Evolutionary conservation across 2,329 filamentous ascomycete species (phyloP).

Genomic region (Botrytis medusae): DNA sequence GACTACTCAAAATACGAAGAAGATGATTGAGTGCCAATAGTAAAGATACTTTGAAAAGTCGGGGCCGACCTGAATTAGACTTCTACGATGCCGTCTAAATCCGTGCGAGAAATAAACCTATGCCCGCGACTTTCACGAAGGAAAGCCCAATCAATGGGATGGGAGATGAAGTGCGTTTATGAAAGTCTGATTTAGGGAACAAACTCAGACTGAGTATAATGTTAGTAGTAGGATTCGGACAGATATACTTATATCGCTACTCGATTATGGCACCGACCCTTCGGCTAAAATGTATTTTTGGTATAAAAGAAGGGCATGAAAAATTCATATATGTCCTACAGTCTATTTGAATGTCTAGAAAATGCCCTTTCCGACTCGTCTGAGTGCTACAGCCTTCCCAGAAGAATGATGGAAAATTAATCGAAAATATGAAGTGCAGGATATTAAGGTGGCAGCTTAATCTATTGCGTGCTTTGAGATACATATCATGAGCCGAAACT

Average conservation of each 20-base stretch:
- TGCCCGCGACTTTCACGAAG: not conserved
- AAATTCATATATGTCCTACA: not conserved
- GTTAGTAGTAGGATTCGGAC: not conserved
- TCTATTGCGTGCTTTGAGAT: not conserved
- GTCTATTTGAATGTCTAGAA: not conserved
- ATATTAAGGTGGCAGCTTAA: not conserved
- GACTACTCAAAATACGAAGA: rapidly evolving
- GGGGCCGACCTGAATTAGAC: not conserved
- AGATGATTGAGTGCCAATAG: not conserved
- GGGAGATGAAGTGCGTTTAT: not conserved
- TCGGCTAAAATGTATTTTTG: not conserved
- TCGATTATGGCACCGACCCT: not conserved
- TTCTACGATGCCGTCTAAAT: not conserved
- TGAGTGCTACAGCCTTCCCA: not conserved
- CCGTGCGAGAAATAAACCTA: not conserved
- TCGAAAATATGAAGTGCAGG: not conserved
- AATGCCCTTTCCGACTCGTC: not conserved
- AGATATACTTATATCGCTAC: not conserved
- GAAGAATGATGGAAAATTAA: not conserved
- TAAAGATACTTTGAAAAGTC: not conserved
- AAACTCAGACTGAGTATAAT: not conserved
- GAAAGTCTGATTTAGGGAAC: not conserved
- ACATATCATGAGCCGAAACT: not conserved
- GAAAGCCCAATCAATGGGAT: not conserved
- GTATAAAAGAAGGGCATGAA: not conserved